Evolutionary conservation across 805 yeast genomes (phyloP), one percentile per base, ranked within the genome.

Genomic region (Ogataea saltuana): DNA sequence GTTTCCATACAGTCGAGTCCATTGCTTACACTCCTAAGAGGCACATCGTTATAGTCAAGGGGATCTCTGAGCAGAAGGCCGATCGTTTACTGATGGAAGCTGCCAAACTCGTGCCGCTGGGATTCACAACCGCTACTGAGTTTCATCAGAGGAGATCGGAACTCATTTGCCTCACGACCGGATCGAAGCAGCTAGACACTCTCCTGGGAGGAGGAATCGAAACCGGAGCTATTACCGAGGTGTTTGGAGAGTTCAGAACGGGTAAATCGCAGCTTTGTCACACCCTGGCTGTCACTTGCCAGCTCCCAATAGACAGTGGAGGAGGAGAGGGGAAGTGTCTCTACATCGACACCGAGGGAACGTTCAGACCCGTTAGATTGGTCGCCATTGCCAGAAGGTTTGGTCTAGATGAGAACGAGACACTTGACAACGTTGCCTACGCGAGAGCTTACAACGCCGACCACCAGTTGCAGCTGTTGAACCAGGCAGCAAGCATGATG

Each of bases 281-380:
- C 63, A 93, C 98, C 1, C 73, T 93, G 43, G 96, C 98, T 0
- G 96, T 93, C 6, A 91, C 97, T 2, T 91, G 98, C 64, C 99
- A 91, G 65, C 71, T 93, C 43, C 98, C 98, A 4, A 79, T 91
- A 39, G 97, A 90, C 60, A 84, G 86, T 85, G 97, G 97, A 30
- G 99, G 99, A 48, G 99, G 97, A 39, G 99, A 93, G 69, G 99
- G 99, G 25, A 89, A 93, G 66, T 91, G 97, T 64, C 71, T 93
- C 42, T 93, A 87, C 61, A 90, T 93, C 48, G 99, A 93, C 60
- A 91, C 98, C 0, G 99, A 91, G 62, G 97, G 97, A 15, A 93
- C 99, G 2, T 93, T 93, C 64, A 76, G 99, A 61, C 97, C 98
- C 1, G 84, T 83, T 33, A 77, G 99, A 56, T 72, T 93, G 53